These are phyloP conservation scores for Chlamydomonas asymmetrica DNA, from an alignment of 139 green algal genomes.

Conservation along the genomic window DNA sequence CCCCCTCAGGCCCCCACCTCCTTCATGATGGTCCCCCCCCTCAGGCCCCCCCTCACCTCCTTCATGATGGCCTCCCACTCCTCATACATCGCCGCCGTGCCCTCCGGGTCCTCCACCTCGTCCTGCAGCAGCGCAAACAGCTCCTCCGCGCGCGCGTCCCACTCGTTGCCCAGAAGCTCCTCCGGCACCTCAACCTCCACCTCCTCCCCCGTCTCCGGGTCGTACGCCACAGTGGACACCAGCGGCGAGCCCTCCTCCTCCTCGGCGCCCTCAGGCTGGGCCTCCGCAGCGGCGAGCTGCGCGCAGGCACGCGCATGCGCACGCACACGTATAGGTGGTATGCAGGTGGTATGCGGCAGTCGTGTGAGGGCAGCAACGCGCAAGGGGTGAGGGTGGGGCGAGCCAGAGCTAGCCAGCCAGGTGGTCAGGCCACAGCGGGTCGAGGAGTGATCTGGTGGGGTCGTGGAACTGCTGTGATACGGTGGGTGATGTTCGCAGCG, in stretches of 20 bases:
- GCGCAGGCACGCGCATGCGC: no score
- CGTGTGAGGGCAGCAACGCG: no score
- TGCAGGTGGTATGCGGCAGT: no score
- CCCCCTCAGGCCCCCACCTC: background rate
- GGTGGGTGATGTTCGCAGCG: no score
- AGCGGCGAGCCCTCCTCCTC: background rate
- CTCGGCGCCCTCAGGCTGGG: background rate
- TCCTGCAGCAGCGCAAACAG: background rate
- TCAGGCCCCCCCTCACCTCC: background rate
- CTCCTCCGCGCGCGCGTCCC: no score
- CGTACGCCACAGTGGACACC: no score
- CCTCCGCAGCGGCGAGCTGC: background rate
- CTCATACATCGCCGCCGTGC: slow-evolving; percentile 1
- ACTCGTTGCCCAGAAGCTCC: background rate
- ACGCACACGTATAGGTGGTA: no score
- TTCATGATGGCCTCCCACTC: slow-evolving; percentile 1
- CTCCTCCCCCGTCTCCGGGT: background rate
- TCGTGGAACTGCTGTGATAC: no score
- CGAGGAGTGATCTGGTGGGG: no score
- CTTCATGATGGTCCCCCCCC: background rate
- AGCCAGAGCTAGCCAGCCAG: no score
- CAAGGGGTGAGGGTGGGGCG: no score
- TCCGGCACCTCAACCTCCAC: background rate
- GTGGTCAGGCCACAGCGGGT: no score
- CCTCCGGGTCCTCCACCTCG: background rate